These are phyloP conservation scores for Lachancea dasiensis DNA, from an alignment of 805 yeast species.

Conservation along the genomic window DNA sequence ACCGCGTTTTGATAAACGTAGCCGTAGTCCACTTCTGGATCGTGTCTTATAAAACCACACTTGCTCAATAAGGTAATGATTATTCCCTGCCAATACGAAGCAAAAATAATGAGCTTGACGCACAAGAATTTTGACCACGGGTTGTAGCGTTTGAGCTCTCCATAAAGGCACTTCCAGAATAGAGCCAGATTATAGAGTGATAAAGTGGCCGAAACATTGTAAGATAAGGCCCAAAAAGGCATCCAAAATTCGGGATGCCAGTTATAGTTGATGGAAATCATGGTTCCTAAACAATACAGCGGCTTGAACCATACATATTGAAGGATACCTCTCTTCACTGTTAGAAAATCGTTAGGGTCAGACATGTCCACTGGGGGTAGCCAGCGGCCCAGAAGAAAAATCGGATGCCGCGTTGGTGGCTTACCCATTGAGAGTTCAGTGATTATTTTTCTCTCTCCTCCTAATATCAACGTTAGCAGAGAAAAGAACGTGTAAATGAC, in stretches of 20 bases:
- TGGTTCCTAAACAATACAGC: conserved; percentile 53
- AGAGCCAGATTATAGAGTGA: conserved; percentile 81
- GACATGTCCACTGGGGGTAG: conserved; percentile 67
- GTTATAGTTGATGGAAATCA: conserved; percentile 41
- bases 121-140: conserved; percentile 93
- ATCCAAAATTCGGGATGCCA: conserved; percentile 52
- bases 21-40: conserved; percentile 38
- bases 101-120: conserved; percentile 89
- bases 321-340: conserved; percentile 74
- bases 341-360: conserved; percentile 74
- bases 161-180: conserved; percentile 87
- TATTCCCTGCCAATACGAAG: conserved; percentile 96
- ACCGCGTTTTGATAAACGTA: conserved; percentile 69
- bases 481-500: conserved; percentile 91
- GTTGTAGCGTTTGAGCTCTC: conserved; percentile 67
- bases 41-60: conserved; percentile 37
- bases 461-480: conserved; percentile 72
- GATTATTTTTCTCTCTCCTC: conserved; percentile 83
- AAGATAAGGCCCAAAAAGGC: conserved; percentile 60
- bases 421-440: conserved; percentile 64
- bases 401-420: conserved; percentile 58
- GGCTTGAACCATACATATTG: conserved; percentile 97
- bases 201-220: conserved; percentile 73
- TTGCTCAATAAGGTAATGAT: conserved; percentile 48
- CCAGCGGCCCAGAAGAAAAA: conserved; percentile 44